Base-by-base conservation (phyloP, 2,329 filamentous ascomycete genomes). In the Cladosporium sp. region DNA sequence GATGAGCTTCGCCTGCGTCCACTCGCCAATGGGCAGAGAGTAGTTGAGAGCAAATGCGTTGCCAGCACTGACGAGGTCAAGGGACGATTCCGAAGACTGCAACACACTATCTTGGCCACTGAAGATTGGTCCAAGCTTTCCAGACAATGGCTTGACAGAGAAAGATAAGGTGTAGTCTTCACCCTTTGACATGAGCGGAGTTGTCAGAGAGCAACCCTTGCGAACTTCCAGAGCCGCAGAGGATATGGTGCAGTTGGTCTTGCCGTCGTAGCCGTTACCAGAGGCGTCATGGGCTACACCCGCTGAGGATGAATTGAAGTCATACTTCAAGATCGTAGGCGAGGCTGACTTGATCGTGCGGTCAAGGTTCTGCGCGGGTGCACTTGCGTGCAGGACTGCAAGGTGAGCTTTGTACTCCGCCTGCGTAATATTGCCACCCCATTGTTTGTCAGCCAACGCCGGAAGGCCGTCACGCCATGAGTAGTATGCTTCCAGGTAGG, bases 91-190 rank as follows among this genome's bases (percentile, higher is more conserved):
- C 1, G 63, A 64, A 8, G 60, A 62, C 22, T 59, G 52, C 1
- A 64, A 40, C 6, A 74, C 66, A 53, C 67, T 61, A 12, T 70
- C 53, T 56, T 61, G 60, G 68, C 63, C 10, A 80, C 74, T 3
- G 67, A 67, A 4, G 76, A 81, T 64, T 77, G 79, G 1, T 60
- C 64, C 17, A 76, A 78, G 1, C 70, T 65, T n/a, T 80, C 68
- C 17, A 80, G 66, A 2, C 70, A 75, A 0, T 73, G 74, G 32
- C 75, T 74, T 1, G 64, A 80, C 62, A 0, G 72, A 69, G 13
- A 84, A 72, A 0, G 76, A 73, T 1, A 85, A 73, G 0, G 78
- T 82, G 66, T 85, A 85, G 63, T 83, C 74, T 58, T 80, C 74
- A 2, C 83, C 83, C 65, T 85, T 85, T 34, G 78, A 80, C 0